These are phyloP conservation scores for Diaporthe humulicola DNA, from an alignment of 2,329 filamentous ascomycete genomes.

Conservation along the genomic window DNA sequence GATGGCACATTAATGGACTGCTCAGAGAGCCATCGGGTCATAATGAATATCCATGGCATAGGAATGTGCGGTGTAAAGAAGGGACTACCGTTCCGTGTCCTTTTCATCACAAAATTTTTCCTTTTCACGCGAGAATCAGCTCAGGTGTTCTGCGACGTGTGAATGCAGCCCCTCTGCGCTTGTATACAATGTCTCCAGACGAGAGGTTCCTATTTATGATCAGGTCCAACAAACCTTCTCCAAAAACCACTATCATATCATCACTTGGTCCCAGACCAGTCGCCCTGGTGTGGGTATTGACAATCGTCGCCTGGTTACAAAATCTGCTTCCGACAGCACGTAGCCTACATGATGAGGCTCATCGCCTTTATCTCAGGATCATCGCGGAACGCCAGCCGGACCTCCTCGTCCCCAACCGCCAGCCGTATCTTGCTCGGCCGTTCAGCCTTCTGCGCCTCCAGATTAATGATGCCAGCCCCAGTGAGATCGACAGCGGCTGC, in stretches of 20 bases:
- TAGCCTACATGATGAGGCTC: constrained; percentile 57
- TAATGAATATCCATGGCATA: neutral
- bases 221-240: too few relatives aligned
- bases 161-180: neutral
- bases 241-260: neutral
- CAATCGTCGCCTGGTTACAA: neutral
- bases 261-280: neutral
- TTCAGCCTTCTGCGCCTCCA: constrained; percentile 86
- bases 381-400: constrained; percentile 87
- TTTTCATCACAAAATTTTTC: too few relatives aligned
- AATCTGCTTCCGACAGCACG: neutral
- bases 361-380: constrained; percentile 88
- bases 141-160: neutral
- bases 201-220: too few relatives aligned
- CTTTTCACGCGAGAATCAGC: neutral
- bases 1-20: neutral
- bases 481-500: constrained; percentile 85
- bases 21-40: neutral
- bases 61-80: neutral
- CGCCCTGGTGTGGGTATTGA: neutral
- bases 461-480: constrained; percentile 87
- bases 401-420: constrained; percentile 90
- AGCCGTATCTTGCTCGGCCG: constrained; percentile 89
- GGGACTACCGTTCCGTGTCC: neutral
- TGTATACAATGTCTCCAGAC: neutral